Conservation (phyloP, 2,329 filamentous ascomycete species). For the Cercospora sp. region DNA sequence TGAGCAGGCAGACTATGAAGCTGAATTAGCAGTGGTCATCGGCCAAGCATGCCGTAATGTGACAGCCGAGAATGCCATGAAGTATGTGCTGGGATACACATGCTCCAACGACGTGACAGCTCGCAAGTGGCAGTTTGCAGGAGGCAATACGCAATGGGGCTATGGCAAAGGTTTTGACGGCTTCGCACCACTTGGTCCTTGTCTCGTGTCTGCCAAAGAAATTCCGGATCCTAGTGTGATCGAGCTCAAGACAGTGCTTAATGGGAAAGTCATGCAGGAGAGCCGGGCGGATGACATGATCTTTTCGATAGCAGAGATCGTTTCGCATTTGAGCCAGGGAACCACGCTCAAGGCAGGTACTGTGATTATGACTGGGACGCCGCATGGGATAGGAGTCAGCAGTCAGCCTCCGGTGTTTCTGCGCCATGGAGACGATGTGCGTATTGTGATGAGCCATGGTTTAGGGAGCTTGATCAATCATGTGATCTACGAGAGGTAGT, state of each 20-base stretch:
- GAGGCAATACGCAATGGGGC: conserved; percentile 55
- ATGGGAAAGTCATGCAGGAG: conserved; percentile 47
- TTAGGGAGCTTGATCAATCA: conserved; percentile 19
- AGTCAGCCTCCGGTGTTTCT: conserved; percentile 37
- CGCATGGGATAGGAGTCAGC: conserved; percentile 36
- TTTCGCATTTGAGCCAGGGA: conserved; percentile 43
- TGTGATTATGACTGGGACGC: conserved; percentile 53
- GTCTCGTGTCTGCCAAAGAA: conserved; percentile 46
- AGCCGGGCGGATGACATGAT: conserved; percentile 40
- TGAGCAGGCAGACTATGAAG: conserved; percentile 52
- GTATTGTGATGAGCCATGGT: conserved; percentile 21
- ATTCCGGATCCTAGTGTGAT: conserved; percentile 44
- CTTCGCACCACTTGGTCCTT: conserved; percentile 56
- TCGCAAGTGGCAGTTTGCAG: conserved; percentile 48
- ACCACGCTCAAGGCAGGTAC: conserved; percentile 35
- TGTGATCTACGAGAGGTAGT: conserved; percentile 16
- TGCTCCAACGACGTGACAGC: conserved; percentile 58
- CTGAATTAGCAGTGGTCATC: conserved; percentile 54
- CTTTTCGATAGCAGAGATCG: conserved; percentile 16
- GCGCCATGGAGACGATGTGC: conserved; percentile 29
- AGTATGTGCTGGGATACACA: conserved; percentile 57
- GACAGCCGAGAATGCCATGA: conserved; percentile 45
- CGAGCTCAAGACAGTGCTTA: conserved; percentile 49
- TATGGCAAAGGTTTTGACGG: conserved; percentile 61
- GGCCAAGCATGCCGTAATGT: conserved; percentile 55